Conservation (phyloP, 192 early-diverging fungal species). For the Entomortierella lignicola region DNA sequence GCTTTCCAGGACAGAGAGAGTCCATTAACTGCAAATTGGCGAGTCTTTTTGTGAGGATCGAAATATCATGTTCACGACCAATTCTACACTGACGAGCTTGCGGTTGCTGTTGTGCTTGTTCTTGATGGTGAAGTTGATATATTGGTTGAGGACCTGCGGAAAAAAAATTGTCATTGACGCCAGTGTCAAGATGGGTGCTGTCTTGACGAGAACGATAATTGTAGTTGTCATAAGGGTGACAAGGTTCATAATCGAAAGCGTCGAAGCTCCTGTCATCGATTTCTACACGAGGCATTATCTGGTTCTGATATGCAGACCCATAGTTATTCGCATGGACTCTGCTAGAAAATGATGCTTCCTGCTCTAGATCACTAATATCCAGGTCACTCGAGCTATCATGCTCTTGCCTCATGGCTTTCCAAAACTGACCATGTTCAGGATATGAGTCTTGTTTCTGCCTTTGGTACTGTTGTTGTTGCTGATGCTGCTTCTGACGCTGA, state of each 20-base stretch:
- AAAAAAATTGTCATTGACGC: too few relatives aligned
- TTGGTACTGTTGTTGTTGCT: background rate
- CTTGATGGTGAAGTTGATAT: too few relatives aligned
- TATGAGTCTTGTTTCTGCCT: background rate
- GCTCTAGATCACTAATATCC: too few relatives aligned
- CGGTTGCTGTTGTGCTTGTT: background rate
- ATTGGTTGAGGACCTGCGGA: too few relatives aligned
- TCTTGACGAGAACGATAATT: background rate
- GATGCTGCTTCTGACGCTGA: background rate
- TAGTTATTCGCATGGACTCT: too few relatives aligned
- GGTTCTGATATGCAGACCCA: too few relatives aligned
- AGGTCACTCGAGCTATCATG: background rate
- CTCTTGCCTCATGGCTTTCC: background rate
- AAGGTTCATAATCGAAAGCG: too few relatives aligned
- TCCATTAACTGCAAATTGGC: slow-evolving; percentile 46
- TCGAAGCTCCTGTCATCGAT: too few relatives aligned
- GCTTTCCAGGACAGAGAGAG: slow-evolving; percentile 6
- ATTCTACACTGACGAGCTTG: background rate
- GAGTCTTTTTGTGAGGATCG: slow-evolving; percentile 28
- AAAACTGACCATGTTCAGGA: background rate
- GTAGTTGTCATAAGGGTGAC: too few relatives aligned
- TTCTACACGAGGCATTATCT: too few relatives aligned
- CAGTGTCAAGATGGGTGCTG: background rate
- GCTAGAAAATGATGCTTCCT: too few relatives aligned
- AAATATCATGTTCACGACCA: slow-evolving; percentile 10